Evolutionary conservation across 2,329 filamentous ascomycete species (phyloP), one percentile per base, ranked within the genome.

Genomic region (Chrysoporthe deuterocubensis): DNA sequence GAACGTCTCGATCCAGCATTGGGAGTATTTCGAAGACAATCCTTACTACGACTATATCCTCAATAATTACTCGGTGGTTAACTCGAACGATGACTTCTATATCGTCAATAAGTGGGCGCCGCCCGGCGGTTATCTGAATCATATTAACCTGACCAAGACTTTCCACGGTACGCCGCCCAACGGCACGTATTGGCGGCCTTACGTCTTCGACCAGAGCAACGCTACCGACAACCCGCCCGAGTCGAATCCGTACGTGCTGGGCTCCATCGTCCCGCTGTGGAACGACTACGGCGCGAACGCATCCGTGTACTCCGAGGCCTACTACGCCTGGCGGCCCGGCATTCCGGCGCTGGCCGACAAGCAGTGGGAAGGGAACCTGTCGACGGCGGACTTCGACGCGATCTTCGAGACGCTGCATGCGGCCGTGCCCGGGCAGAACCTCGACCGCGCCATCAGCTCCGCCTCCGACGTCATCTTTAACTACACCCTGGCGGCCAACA

Each of bases 231-330:
- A 87, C 69, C 81, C 84, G 0, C 70, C 78, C 1, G 72, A 73
- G 9, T 71, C 78, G 3, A 79, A 78, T 43, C 76, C 80, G 0
- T 75, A 76, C 1, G 79, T 86, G 1, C 77, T 83, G 3, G 85
- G 85, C 0, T 79, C 83, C 34, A 80, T 87, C 40, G 77, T 80
- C 3, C 81, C 85, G 1, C 74, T 84, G 4, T 87, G 85, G 85
- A 87, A 86, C 67, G 85, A 87, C 69, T 85, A 83, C 62, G 85
- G 85, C 1, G 77, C 81, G 0, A 85, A 86, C 69, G 81, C 84
- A 3, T 81, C 81, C 0, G 82, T 82, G 0, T 83, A 83, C 67
- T 79, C 82, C 1, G 85, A 87, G 72, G 79, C 82, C 0, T 87
- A 84, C 69, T 85, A 85, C 69, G 78, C 83, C 1, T 83, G 84